Conservation (phyloP, 2,329 filamentous ascomycete genomes). For the Sporothrix curviconia region DNA sequence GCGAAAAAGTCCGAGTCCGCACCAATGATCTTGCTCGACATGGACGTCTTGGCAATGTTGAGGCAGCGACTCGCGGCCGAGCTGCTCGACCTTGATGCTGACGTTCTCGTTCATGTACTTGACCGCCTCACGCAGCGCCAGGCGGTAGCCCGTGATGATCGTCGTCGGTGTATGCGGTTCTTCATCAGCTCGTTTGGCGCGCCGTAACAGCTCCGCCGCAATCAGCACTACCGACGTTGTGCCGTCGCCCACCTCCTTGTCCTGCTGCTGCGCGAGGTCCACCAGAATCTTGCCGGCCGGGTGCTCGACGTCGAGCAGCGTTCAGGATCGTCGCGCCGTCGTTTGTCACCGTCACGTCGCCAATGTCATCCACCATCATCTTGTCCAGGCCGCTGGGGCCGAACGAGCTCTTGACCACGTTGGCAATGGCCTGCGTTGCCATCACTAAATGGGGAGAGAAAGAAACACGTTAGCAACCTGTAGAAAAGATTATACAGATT, state of each 20-base stretch:
- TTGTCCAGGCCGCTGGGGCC: conserved; percentile 95
- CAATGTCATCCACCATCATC: conserved; percentile 99
- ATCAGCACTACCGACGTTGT: conserved; percentile 98
- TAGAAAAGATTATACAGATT: no score
- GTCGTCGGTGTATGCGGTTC: conserved; percentile 99
- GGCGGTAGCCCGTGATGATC: conserved; percentile 95
- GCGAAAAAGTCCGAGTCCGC: conserved; percentile 94
- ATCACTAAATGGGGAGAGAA: conserved; percentile 53
- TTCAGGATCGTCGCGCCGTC: conserved; percentile 96
- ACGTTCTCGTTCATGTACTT: conserved; percentile 99
- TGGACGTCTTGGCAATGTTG: conserved; percentile 96
- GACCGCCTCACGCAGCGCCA: conserved; percentile 90
- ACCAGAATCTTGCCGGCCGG: conserved; percentile 97
- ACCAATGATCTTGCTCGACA: conserved; percentile 99
- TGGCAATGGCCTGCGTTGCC: conserved; percentile 93
- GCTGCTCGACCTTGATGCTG: conserved; percentile 86
- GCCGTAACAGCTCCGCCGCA: conserved; percentile 84
- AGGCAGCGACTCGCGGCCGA: conserved; percentile 85
- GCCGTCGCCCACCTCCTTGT: conserved; percentile 97
- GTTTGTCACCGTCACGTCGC: conserved; percentile 95
- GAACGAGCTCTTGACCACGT: conserved; percentile 98
- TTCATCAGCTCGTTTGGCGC: conserved; percentile 98
- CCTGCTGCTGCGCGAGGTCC: conserved; percentile 94
- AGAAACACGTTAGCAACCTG: neutral
- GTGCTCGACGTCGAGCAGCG: conserved; percentile 92